Evolutionary conservation across 768 basidiomycete genomes (phyloP), one percentile per base, ranked within the genome.

Genomic region (Mycena pura): DNA sequence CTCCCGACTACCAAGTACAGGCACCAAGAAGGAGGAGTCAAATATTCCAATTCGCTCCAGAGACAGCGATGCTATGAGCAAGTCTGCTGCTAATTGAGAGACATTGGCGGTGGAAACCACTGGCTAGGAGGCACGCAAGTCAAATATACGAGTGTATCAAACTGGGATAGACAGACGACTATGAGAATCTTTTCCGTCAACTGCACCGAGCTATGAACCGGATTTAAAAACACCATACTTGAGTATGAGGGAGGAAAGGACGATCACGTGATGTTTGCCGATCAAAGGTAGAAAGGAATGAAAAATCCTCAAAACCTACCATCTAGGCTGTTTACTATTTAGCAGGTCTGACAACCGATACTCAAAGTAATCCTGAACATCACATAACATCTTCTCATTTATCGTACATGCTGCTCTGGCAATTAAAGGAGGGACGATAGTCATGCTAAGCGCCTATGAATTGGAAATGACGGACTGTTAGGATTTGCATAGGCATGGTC

Each of bases 101-200:
- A 94, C 83, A 75, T 94, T 94, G 46, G 90, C 92, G 11, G 86
- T 84, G 6, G 92, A 93, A 11, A 94, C 90, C 41, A 92, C 70
- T 31, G 93, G 92, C 84, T 86, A 34, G 8, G 40, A 24, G 34
- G 31, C 27, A 44, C 41, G 46, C 39, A 54, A 21, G 44, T 57
- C 29, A 53, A 55, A 57, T 57, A 11, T 36, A 49, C 41, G 31
- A 27, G 32, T 2, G 57, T 27, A 58, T 40, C 24, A 36, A 47
- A 41, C 7, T 24, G 34, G 51, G 45, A 43, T 48, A 38, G 60
- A 80, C 81, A 52, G 65, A 84, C 83, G 51, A 83, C 73, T 48
- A 85, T 70, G 46, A 84, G 71, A 5, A 71, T 76, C 68, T 83
- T 84, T 29, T 78, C 77, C 41, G 70, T 46, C 31, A 80, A 69